phyloP scores from a whole-genome alignment of 768 basidiomycete genomes.

The Calvatia gigantea region DNA sequence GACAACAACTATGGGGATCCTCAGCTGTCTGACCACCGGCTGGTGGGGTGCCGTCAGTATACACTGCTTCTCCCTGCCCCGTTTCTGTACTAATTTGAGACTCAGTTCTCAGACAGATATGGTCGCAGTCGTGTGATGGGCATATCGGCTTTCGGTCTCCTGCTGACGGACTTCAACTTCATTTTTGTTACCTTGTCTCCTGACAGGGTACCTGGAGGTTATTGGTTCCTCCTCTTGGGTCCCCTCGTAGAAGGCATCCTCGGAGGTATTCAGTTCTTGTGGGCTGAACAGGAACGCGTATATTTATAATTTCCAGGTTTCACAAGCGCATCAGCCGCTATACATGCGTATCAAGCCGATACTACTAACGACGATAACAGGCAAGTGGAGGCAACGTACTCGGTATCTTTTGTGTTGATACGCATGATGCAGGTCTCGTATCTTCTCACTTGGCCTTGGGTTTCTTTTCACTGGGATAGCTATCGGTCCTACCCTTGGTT shows the following conservation, averaged over 20 bases:
- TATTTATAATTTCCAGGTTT: conserved; percentile 37
- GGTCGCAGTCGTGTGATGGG: conserved; percentile 69
- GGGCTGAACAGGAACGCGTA: background rate
- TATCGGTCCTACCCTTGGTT: conserved; percentile 72
- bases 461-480: conserved; percentile 73
- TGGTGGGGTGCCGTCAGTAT: conserved; percentile 81
- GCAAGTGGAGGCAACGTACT: too few relatives aligned
- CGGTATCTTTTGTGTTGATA: background rate
- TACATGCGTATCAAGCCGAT: conserved; percentile 70
- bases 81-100: conserved; percentile 13
- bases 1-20: conserved; percentile 60
- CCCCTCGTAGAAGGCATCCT: conserved; percentile 64
- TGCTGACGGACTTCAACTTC: conserved; percentile 63
- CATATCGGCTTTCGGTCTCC: conserved; percentile 54
- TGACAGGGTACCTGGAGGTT: conserved; percentile 68
- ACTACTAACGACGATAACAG: conserved; percentile 51
- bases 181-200: conserved; percentile 61
- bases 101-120: conserved; percentile 70
- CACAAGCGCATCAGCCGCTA: conserved; percentile 44
- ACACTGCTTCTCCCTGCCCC: background rate
- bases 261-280: conserved; percentile 47
- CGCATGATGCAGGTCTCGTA: conserved; percentile 45
- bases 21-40: conserved; percentile 75
- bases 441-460: conserved; percentile 65
- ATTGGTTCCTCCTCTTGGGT: conserved; percentile 72